Percentiles rank a stretch among this genome's conserved stretches.
These are phyloP conservation scores for Fagus sylvatica DNA, from an alignment of 306 rosid species.

Conservation along the genomic window DNA sequence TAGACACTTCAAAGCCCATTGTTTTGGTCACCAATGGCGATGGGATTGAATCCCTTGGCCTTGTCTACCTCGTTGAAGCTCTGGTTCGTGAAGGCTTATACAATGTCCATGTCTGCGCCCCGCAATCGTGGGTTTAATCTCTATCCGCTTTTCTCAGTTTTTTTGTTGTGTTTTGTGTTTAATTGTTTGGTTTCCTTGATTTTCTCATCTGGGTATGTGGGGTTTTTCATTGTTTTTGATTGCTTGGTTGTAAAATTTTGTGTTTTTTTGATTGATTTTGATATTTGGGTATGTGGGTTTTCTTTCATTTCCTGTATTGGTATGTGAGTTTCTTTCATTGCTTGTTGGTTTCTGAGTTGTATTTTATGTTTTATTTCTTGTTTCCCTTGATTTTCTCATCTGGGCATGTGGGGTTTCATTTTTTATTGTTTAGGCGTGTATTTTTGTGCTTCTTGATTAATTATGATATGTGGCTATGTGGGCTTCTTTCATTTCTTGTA, in stretches of 20 bases:
- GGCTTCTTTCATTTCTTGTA: not conserved
- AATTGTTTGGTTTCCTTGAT: not conserved
- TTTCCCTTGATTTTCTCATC: slow-evolving; percentile 5
- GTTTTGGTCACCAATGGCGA: slow-evolving; percentile 70
- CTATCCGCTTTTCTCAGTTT: not conserved
- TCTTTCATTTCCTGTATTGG: too few relatives aligned
- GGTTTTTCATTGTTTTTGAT: not conserved
- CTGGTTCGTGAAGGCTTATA: slow-evolving; percentile 67
- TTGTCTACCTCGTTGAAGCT: slow-evolving; percentile 71
- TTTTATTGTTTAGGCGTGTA: not conserved
- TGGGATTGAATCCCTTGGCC: slow-evolving; percentile 83
- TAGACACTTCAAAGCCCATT: slow-evolving; percentile 58
- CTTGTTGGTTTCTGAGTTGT: not conserved
- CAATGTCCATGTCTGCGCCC: slow-evolving; percentile 95
- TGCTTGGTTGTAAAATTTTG: too few relatives aligned
- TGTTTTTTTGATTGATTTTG: not conserved
- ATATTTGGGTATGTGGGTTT: not conserved
- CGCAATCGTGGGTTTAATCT: slow-evolving; percentile 81
- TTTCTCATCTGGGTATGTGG: not conserved
- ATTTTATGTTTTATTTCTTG: not conserved
- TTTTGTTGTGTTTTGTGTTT: not conserved
- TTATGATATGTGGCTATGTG: not conserved
- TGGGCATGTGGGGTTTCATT: not conserved
- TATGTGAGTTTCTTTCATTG: too few relatives aligned
- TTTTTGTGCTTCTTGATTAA: not conserved